phyloP scores from a whole-genome alignment of 176 grass and related monocot species.

The Bolboschoenus planiculmis region DNA sequence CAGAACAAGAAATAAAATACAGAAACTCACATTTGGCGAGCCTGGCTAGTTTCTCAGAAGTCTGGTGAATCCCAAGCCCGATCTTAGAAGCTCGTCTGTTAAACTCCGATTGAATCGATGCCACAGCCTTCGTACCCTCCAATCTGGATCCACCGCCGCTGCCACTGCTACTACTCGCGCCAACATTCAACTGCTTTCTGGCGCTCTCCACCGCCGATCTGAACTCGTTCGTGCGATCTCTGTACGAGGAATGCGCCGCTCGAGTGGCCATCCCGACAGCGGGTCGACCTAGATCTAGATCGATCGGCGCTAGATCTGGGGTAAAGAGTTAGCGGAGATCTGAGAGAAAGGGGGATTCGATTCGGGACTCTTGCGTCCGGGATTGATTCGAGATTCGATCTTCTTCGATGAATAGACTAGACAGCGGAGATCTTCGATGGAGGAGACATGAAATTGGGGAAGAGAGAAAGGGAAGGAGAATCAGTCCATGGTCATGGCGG shows the following conservation, averaged over 20 bases:
- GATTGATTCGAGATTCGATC: background rate
- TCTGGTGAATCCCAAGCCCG: constrained; percentile 88
- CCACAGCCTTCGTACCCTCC: constrained; percentile 28
- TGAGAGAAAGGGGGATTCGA: constrained; percentile 10
- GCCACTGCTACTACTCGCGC: constrained; percentile 11
- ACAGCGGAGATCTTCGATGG: background rate
- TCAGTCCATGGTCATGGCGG: background rate
- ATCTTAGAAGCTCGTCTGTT: constrained; percentile 78
- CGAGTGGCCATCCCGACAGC: constrained; percentile 43
- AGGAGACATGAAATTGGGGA: background rate
- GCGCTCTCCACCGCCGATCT: constrained; percentile 65
- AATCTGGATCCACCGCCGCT: constrained; percentile 25
- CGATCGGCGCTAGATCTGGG: constrained; percentile 13
- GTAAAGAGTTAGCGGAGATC: background rate
- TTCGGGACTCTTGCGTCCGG: background rate
- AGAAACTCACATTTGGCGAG: constrained; percentile 64
- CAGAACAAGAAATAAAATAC: background rate
- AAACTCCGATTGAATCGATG: constrained; percentile 72
- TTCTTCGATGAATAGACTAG: background rate
- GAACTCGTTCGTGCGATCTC: constrained; percentile 91
- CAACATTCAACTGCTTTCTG: constrained; percentile 32
- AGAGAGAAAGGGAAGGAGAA: background rate
- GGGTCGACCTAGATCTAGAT: constrained; percentile 37
- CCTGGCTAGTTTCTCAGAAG: constrained; percentile 80
- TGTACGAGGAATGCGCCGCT: constrained; percentile 60